Evolutionary conservation across 768 basidiomycete genomes (phyloP).

Genomic region (Piloderma croceum): DNA sequence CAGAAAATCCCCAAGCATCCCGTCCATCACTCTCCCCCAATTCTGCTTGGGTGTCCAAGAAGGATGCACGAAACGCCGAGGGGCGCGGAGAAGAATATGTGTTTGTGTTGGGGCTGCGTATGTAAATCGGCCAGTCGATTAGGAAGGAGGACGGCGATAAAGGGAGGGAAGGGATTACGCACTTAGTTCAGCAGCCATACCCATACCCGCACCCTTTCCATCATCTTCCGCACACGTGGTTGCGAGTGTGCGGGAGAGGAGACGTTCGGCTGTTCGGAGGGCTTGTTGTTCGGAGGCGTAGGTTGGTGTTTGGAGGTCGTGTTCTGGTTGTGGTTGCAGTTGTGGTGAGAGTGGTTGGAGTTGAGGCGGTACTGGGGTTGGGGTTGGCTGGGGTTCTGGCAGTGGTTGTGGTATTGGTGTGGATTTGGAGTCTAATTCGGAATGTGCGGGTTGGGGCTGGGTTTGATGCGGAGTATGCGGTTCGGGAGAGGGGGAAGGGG

Average conservation of each 20-base stretch:
- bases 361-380: not conserved
- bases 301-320: not conserved
- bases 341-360: slow-evolving; percentile 4
- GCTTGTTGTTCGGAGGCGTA: slow-evolving; percentile 30
- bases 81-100: slow-evolving; percentile 42
- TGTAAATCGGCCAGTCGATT: slow-evolving; percentile 1
- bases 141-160: not conserved
- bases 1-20: slow-evolving; percentile 30
- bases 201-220: too few relatives aligned
- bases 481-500: slow-evolving; percentile 9
- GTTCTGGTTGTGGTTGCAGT: not conserved
- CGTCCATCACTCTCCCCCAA: slow-evolving; percentile 32
- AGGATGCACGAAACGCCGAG: slow-evolving; percentile 41
- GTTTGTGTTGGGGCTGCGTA: slow-evolving; percentile 41
- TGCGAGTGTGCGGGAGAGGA: slow-evolving; percentile 41
- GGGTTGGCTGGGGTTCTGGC: not conserved
- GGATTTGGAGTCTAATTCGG: slow-evolving; percentile 1
- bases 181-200: slow-evolving; percentile 39
- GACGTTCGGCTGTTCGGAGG: slow-evolving; percentile 31
- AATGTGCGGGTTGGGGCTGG: slow-evolving; percentile 8
- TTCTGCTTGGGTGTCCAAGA: slow-evolving; percentile 45
- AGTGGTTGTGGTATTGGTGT: slow-evolving; percentile 1
- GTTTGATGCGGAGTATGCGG: slow-evolving; percentile 10
- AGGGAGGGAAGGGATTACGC: slow-evolving; percentile 7
- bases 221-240: slow-evolving; percentile 34